These are phyloP conservation scores for Xerocomellus chrysenteron DNA, from an alignment of 768 basidiomycete species.

Conservation along the genomic window DNA sequence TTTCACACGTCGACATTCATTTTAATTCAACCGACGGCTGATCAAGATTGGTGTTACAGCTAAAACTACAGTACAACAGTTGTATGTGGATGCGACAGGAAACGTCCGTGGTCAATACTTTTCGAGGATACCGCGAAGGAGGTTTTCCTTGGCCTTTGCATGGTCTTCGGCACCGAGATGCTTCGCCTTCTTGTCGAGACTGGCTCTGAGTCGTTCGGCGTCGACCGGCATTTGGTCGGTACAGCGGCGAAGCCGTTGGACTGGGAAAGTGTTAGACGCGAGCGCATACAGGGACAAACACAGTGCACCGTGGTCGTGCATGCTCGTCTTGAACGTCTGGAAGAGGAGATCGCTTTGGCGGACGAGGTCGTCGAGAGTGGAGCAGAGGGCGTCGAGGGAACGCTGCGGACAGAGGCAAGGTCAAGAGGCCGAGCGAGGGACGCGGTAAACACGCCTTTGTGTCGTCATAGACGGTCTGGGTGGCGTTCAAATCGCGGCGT, in stretches of 20 bases:
- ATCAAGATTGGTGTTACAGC: background rate
- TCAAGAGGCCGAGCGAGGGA: slow-evolving; percentile 8
- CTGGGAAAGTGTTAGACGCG: slow-evolving; percentile 32
- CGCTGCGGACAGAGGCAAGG: slow-evolving; percentile 33
- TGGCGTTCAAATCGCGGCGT: slow-evolving; percentile 43
- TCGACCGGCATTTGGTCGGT: slow-evolving; percentile 48
- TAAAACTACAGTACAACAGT: slow-evolving; percentile 7
- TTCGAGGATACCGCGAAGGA: slow-evolving; percentile 35
- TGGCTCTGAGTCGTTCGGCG: slow-evolving; percentile 50
- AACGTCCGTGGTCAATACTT: slow-evolving; percentile 23
- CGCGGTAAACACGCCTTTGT: slow-evolving; percentile 42
- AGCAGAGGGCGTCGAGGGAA: slow-evolving; percentile 41
- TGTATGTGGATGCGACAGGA: background rate
- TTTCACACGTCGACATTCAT: slow-evolving; percentile 27
- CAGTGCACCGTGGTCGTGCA: slow-evolving; percentile 49
- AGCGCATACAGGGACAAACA: background rate
- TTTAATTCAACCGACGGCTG: background rate
- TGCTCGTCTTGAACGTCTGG: slow-evolving; percentile 41
- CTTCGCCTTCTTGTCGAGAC: slow-evolving; percentile 55
- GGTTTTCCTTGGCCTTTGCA: slow-evolving; percentile 34
- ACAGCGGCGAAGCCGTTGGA: slow-evolving; percentile 40
- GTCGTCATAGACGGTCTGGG: slow-evolving; percentile 38
- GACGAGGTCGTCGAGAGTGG: slow-evolving; percentile 50
- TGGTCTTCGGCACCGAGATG: slow-evolving; percentile 34
- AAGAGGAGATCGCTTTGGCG: slow-evolving; percentile 50